Base-by-base conservation (phyloP, 2,329 filamentous ascomycete species). In the Xylariaceae sp. region DNA sequence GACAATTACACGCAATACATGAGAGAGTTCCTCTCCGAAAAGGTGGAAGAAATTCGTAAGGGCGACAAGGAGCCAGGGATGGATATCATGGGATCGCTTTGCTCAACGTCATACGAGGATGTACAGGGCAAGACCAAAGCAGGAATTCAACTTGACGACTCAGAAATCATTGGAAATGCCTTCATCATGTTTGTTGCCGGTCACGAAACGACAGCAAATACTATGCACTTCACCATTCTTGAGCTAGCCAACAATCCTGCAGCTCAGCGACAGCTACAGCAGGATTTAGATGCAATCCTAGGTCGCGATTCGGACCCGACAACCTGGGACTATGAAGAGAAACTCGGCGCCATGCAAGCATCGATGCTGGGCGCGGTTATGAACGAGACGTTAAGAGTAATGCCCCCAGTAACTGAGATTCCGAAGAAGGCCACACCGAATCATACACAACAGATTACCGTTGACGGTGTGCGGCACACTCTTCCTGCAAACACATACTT, bases 171-270 rank as follows among this genome's bases (percentile, higher is more conserved):
- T 30, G 86, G 86, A 38, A 90, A 91, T 61, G 82, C 86, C 22
- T 86, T 85, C 54, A 74, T 85, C 60, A 81, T 83, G 70, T 75
- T 81, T 53, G 73, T 91, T 1, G 88, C 89, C 0, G 89, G 89
- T 6, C 87, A 94, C 67, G 89, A 94, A 68, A 94, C 88, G 1
- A 86, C 86, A 2, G 87, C 87, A 39, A 89, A 88, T 66, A 78
- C 81, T 6, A 74, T 90, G 42, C 85, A 91, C 68, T 90, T 88
- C 63, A 76, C 82, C 1, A 67, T 90, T 7, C 64, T 90, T 33
- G 77, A 83, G 59, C 77, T 92, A 6, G 88, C 87, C 10, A 79
- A 82, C 61, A 78, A 85, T 58, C 81, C 81, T 9, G 67, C 71
- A 1, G 78, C 78, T 1, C 89, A 94, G 62, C 76, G 79, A 15